Percentiles rank a stretch among this genome's conserved stretches.
Evolutionary conservation across 2,329 filamentous ascomycete species (phyloP).

Genomic region (Fusarium virguliforme): DNA sequence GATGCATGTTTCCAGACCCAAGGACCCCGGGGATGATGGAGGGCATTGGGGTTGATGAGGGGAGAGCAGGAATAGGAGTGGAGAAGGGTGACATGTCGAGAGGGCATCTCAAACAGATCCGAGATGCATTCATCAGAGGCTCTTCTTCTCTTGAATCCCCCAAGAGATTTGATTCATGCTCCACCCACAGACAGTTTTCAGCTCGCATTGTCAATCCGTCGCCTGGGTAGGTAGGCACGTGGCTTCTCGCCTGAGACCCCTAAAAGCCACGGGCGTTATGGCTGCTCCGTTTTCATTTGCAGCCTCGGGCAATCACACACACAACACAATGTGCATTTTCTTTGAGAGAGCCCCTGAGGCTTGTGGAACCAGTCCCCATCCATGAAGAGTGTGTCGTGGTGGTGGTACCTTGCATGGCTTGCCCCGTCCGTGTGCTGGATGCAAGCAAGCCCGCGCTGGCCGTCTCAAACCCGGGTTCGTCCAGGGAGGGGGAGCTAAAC

Average conservation of each 20-base stretch:
- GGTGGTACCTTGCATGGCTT: slow-evolving; percentile 39
- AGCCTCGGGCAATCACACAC: slow-evolving; percentile 21
- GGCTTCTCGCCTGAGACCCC: slow-evolving; percentile 18
- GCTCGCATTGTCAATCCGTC: slow-evolving; percentile 15
- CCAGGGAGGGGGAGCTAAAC: slow-evolving; percentile 6
- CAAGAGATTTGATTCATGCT: slow-evolving; percentile 3
- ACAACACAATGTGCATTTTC: background rate
- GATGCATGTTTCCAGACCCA: background rate
- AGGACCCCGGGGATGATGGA: background rate
- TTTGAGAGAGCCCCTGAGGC: slow-evolving; percentile 36
- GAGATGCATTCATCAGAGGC: slow-evolving; percentile 37
- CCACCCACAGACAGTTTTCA: slow-evolving; percentile 6
- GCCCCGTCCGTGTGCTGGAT: slow-evolving; percentile 31
- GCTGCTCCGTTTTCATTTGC: slow-evolving; percentile 24
- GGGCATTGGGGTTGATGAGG: slow-evolving; percentile 1
- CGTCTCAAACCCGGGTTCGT: slow-evolving; percentile 40
- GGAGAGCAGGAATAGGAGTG: slow-evolving; percentile 12
- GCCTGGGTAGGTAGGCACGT: background rate
- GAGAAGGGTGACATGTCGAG: slow-evolving; percentile 1
- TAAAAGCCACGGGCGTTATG: slow-evolving; percentile 27
- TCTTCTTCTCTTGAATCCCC: background rate
- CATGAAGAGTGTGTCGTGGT: slow-evolving; percentile 1
- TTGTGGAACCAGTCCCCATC: slow-evolving; percentile 23
- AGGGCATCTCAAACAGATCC: slow-evolving; percentile 37
- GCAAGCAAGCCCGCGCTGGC: slow-evolving; percentile 38